Conservation (phyloP, 2,329 filamentous ascomycete genomes). For the Penicillium sumatraense region DNA sequence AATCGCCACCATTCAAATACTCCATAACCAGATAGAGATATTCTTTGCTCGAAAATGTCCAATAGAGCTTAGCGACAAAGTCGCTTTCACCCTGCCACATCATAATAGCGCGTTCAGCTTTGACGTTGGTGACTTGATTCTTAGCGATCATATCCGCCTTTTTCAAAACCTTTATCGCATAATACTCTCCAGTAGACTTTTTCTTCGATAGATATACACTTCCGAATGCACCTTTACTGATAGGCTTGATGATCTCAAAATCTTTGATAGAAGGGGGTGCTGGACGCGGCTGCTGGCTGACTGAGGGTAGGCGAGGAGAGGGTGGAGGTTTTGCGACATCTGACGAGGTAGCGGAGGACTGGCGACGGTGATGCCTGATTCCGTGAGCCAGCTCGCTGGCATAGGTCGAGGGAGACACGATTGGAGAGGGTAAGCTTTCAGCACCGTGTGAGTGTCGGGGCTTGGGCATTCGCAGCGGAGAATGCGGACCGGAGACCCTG, state of each 20-base stretch:
- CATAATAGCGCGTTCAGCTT: slow-evolving; percentile 98
- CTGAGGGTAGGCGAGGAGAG: slow-evolving; percentile 80
- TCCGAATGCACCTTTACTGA: slow-evolving; percentile 97
- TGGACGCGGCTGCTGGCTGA: slow-evolving; percentile 81
- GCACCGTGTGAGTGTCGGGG: slow-evolving; percentile 66
- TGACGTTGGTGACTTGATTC: slow-evolving; percentile 98
- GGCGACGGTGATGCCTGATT: slow-evolving; percentile 76
- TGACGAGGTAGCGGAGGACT: slow-evolving; percentile 88
- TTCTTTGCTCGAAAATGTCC: slow-evolving; percentile 99
- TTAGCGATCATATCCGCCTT: slow-evolving; percentile 99
- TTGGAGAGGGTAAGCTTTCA: slow-evolving; percentile 72
- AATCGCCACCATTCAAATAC: slow-evolving; percentile 96
- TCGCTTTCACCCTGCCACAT: slow-evolving; percentile 99
- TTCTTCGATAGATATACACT: slow-evolving; percentile 98
- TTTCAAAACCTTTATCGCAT: slow-evolving; percentile 96
- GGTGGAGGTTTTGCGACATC: slow-evolving; percentile 69
- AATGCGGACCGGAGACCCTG: slow-evolving; percentile 74
- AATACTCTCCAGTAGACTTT: slow-evolving; percentile 97
- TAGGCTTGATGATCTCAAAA: slow-evolving; percentile 99
- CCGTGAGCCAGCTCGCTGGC: slow-evolving; percentile 69
- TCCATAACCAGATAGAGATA: slow-evolving; percentile 99
- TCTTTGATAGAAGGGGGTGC: slow-evolving; percentile 97
- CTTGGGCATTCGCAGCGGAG: slow-evolving; percentile 83
- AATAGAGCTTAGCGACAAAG: slow-evolving; percentile 98
- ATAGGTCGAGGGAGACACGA: slow-evolving; percentile 85